A percentile compares a stretch with the other conserved stretches of the same genome.
Evolutionary conservation across 768 basidiomycete species (phyloP).

Genomic region (Podaxis mareebaensis): DNA sequence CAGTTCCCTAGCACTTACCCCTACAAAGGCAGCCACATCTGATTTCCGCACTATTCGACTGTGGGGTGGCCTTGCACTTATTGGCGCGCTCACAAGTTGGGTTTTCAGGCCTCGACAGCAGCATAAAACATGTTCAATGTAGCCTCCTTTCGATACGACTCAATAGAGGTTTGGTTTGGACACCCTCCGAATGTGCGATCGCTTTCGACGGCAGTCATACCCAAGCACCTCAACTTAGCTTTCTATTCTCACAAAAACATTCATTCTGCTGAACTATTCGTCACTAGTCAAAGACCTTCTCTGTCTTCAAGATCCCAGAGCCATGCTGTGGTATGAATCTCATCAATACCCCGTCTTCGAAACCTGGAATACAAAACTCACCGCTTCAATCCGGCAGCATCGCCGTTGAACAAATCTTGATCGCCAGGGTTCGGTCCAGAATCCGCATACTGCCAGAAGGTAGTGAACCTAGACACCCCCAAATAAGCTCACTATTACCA

Average conservation of each 20-base stretch:
- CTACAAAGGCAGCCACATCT: neutral
- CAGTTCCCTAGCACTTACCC: neutral
- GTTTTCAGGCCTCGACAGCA: neutral
- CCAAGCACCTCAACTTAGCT: neutral
- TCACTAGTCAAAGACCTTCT: neutral
- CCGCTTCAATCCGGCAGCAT: slow-evolving; percentile 14
- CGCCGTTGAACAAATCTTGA: slow-evolving; percentile 57
- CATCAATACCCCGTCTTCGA: neutral
- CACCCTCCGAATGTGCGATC: neutral
- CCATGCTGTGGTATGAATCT: neutral
- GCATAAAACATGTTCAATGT: neutral
- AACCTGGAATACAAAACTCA: neutral
- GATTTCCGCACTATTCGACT: neutral
- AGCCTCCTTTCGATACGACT: neutral
- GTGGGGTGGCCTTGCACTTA: neutral
- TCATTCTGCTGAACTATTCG: neutral
- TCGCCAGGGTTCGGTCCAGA: slow-evolving; percentile 59
- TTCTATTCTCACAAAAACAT: neutral
- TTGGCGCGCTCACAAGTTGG: neutral
- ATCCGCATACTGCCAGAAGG: slow-evolving; percentile 61
- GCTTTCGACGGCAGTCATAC: neutral
- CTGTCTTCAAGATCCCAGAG: neutral
- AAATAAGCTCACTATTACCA: neutral
- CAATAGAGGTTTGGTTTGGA: neutral
- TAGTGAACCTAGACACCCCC: slow-evolving; percentile 34